Base-by-base conservation (phyloP, 768 basidiomycete species). In the Russula foetens region DNA sequence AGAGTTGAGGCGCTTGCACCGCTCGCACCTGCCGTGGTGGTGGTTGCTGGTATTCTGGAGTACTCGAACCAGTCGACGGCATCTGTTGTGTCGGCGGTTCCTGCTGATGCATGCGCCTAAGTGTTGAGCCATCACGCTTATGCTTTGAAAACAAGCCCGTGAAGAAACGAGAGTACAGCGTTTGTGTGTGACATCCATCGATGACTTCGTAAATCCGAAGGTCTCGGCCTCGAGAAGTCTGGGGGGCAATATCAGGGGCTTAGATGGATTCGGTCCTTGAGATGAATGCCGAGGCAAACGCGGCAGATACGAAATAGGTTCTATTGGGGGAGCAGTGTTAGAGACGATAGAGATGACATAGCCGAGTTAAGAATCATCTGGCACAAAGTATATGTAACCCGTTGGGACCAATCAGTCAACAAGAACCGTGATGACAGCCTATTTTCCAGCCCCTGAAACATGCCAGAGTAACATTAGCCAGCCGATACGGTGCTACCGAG, bases 241-340 rank as follows among this genome's bases (percentile, higher is more conserved):
- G 87, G 90, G 73, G 88, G 88, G n/a, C n/a, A n/a, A n/a, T n/a
- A n/a, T n/a, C 14, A 92, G 76, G n/a, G 91, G 79, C 85, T 86
- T 61, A 15, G 17, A n/a, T 26, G 43, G 49, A 7, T 3, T 4
- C 24, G 19, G 7, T 48, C 87, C 77, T 92, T 92, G 64, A 93
- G 79, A 93, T 76, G 76, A 92, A 92, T 2, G 90, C 85, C 9
- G 85, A 83, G 11, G 90, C 90, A 63, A 77, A 65, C 21, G 71
- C 70, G 2, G 62, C 57, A 41, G 71, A 63, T 21, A 72, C 69
- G 53, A 63, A 65, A 35, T 66, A 62, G 26, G 62, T 62, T 65
- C 14, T 3, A 21, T 11, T n/a, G 29, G 39, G 29, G 19, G 7
- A 41, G 26, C 11, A 15, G 9, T 21, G 28, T 46, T 52, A 56